Base-by-base conservation (phyloP, 2,329 filamentous ascomycete genomes). In the Escovopsis weberi region DNA sequence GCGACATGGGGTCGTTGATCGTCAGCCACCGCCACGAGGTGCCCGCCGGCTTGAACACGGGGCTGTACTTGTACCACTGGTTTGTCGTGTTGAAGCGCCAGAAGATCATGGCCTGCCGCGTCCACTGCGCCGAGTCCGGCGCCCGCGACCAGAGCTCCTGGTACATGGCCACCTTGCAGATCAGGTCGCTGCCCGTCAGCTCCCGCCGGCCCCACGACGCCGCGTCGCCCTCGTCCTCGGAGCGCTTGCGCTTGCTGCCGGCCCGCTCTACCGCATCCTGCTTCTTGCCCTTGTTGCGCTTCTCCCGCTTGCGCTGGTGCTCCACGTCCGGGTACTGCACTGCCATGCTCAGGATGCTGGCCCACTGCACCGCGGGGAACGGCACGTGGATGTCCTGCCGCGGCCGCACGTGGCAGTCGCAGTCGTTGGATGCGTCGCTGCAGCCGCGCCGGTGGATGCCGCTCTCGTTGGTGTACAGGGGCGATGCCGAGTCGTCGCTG, bases 141-240 rank as follows among this genome's bases (percentile, higher is more conserved):
- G 71, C 59, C 48, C 61, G 61, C 4, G 74, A 79, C 68, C 71
- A 78, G 33, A 80, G 66, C 61, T 80, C 77, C 55, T 81, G 77
- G 55, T 78, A 75, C 76, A 80, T 80, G 55, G 74, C 74, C 38
- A 80, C 74, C 55, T 72, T 70, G 49, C 69, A 65, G 41, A 80
- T 67, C 44, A 78, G 64, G 37, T 78, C 72, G 52, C 72, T 71
- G 48, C 70, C 69, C 1, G 69, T 69, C 19, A 54, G 54, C 44
- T 64, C 61, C 6, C 61, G 59, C 2, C 61, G 57, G 5, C 59
- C 53, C 61, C 61, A 64, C 2, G 60, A 58, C 6, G 60, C 59
- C 4, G 61, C 61, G 45, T 64, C 61, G 11, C 61, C 61, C 35
- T 64, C 61, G 43, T 63, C 61, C 45, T 64, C 61, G 9, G 59